A percentile compares a stretch with the other conserved stretches of the same genome.
These are phyloP conservation scores for Mycena haematopus DNA, from an alignment of 768 basidiomycete species.

Conservation along the genomic window DNA sequence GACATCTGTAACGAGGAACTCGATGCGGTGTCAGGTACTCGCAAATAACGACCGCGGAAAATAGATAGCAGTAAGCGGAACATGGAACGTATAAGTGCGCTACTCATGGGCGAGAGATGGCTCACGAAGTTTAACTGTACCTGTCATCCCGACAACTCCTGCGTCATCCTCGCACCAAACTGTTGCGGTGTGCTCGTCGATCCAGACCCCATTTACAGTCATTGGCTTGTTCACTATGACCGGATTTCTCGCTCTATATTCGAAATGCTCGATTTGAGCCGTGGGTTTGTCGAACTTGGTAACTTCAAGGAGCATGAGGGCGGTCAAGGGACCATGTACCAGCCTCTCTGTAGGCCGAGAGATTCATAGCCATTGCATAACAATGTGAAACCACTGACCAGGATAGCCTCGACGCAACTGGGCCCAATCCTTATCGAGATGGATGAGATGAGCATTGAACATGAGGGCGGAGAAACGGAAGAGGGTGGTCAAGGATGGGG, in stretches of 20 bases:
- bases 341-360: conserved; percentile 62
- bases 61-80: background rate
- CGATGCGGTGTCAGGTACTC: too few species aligned
- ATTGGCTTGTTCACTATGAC: conserved; percentile 48
- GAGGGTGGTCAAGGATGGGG: conserved; percentile 71
- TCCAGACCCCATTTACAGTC: conserved; percentile 46
- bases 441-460: conserved; percentile 86
- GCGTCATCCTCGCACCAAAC: conserved; percentile 49
- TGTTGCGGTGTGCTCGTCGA: conserved; percentile 35
- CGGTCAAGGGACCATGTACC: conserved; percentile 86
- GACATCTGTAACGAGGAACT: too few species aligned
- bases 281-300: conserved; percentile 57
- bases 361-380: background rate
- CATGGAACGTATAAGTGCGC: background rate
- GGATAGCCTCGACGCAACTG: conserved; percentile 73
- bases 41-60: too few species aligned
- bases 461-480: conserved; percentile 89
- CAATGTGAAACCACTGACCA: conserved; percentile 46
- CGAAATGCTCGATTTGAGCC: conserved; percentile 56
- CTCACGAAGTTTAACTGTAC: conserved; percentile 17
- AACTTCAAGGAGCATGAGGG: conserved; percentile 77
- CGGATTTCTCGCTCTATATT: conserved; percentile 64
- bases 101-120: background rate
- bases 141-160: conserved; percentile 36
- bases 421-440: conserved; percentile 80